Base-by-base conservation (phyloP, 176 grass and related monocot species). In the Leersia perrieri region DNA sequence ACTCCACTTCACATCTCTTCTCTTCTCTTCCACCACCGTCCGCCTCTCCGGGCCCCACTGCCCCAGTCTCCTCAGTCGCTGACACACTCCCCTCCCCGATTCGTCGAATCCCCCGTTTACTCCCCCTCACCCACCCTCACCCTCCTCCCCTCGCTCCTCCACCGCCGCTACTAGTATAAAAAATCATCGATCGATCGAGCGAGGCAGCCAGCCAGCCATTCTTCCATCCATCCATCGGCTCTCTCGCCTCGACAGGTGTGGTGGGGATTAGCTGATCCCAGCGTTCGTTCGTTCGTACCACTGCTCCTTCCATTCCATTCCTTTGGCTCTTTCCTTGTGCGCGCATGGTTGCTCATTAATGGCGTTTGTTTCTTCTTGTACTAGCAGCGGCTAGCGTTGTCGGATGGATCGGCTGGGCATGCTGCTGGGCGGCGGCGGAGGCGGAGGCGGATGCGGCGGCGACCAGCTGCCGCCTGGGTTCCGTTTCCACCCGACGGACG, bases 401-500 rank as follows among this genome's bases (percentile, higher is more conserved):
- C n/a, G 33, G 33, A 39, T 83, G 53, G 22, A n/a, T n/a, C n/a
- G 47, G 5, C 45, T 55, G n/a, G 68, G 74, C 74, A 44, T 51
- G 78, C 85, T 23, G 38, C 74, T 79, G 67, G 73, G 64, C 73
- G 84, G 80, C 45, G 76, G 34, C 7, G 33, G 60, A 2, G 83
- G 92, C 30, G 87, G n/a, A n/a, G n/a, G n/a, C n/a, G n/a, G n/a
- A n/a, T n/a, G 80, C 45, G 76, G 34, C 7, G 33, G 60, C 1
- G 83, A 90, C 30, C 85, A 94, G 5, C 87, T 97, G 26, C 95
- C 95, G 1, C 95, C 95, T 6, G 95, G 95, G 9, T 94, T 94
- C 74, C 90, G 95, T 0, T 98, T 98, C 86, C 95, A 98, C 81
- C 95, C 95, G 74, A 98, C 95, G 10, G 95, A 98, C 69, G 95